Conservation (phyloP, 176 grass and related monocot species). For the Aegilops speltoides region DNA sequence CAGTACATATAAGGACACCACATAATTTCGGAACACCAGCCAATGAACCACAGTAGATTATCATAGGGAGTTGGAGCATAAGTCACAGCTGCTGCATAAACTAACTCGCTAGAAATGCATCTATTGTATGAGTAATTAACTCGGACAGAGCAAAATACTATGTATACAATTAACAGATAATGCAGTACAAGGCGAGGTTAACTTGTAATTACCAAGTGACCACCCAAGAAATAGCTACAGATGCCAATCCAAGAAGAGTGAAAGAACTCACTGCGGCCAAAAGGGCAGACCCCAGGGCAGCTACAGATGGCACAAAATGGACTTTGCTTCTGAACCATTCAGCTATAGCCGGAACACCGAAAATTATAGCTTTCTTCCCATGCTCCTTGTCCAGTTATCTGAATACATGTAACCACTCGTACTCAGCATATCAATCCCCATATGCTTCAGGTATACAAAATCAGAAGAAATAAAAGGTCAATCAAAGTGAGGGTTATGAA, state of each 20-base stretch:
- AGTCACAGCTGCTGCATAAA: neutral
- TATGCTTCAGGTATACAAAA: neutral
- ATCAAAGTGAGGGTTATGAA: neutral
- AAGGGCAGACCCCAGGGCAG: too few relatives aligned
- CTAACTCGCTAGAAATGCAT: too few relatives aligned
- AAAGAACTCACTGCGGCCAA: too few relatives aligned
- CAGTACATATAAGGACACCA: too few relatives aligned
- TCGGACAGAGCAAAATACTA: neutral
- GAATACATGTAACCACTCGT: neutral
- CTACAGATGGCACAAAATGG: too few relatives aligned
- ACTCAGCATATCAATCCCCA: neutral
- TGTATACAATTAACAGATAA: neutral
- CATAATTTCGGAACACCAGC: too few relatives aligned
- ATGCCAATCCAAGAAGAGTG: too few relatives aligned
- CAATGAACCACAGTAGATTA: too few relatives aligned
- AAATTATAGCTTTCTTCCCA: neutral
- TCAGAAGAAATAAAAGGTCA: neutral
- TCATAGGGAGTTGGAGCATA: neutral
- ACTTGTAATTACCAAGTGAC: too few relatives aligned
- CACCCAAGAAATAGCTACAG: too few relatives aligned
- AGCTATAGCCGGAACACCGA: neutral
- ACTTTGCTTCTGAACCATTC: neutral
- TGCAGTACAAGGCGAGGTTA: neutral
- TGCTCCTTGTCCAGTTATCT: neutral
- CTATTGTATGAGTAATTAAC: too few relatives aligned